Evolutionary conservation across 169 alveolate species (phyloP).

Genomic region (Plasmodium coatneyi): DNA sequence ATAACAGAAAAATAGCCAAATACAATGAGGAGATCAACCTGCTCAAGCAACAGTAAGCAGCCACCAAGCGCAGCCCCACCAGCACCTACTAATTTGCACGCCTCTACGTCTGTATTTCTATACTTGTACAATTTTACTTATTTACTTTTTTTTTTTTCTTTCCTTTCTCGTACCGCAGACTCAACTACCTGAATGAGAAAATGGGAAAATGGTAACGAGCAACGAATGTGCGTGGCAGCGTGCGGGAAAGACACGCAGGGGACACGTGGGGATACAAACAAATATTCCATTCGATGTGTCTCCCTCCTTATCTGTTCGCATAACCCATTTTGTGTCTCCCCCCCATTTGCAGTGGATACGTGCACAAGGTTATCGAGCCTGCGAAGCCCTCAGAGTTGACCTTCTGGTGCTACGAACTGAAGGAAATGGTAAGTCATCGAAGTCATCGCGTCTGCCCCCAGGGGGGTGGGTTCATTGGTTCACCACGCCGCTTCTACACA

Average conservation of each 20-base stretch:
- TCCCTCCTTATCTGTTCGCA: background rate
- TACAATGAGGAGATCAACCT: constrained; percentile 54
- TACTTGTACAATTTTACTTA: background rate
- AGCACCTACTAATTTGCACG: background rate
- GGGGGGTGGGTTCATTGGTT: background rate
- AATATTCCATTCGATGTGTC: background rate
- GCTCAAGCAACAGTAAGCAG: constrained; percentile 52
- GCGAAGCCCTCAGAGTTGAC: constrained; percentile 35
- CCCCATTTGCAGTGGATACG: constrained; percentile 19
- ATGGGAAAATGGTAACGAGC: constrained; percentile 68
- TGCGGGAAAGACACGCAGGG: background rate
- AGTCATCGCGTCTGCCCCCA: background rate
- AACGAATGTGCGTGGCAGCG: background rate
- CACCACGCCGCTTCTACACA: background rate
- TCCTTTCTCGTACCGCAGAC: background rate
- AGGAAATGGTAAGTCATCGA: constrained; percentile 42
- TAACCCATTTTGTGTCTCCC: background rate
- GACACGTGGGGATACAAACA: background rate
- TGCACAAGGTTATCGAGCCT: constrained; percentile 50
- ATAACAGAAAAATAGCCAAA: constrained; percentile 10
- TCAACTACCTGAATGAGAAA: constrained; percentile 40
- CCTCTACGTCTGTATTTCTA: background rate
- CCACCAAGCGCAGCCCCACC: background rate
- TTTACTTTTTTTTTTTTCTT: background rate
- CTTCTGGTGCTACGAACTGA: constrained; percentile 50